Evolutionary conservation across 176 grass and related monocot species (phyloP).

Genomic region (Triticum timopheevii): DNA sequence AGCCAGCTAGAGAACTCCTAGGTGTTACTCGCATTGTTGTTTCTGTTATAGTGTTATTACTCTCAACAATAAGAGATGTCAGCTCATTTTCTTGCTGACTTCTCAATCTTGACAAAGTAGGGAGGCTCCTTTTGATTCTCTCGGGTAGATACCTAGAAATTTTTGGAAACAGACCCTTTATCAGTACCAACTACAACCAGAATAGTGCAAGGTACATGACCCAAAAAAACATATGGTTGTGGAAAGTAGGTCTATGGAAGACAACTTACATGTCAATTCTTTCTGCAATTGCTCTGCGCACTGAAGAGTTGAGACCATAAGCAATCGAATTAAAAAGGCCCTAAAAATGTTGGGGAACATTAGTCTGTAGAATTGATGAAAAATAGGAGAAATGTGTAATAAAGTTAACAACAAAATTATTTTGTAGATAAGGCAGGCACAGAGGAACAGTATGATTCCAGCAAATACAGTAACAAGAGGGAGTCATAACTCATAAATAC

Average conservation of each 20-base stretch:
- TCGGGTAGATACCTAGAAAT: constrained; percentile 76
- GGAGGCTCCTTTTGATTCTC: constrained; percentile 56
- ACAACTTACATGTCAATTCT: constrained; percentile 73
- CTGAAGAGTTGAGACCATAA: constrained; percentile 92
- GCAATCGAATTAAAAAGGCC: constrained; percentile 95
- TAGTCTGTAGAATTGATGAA: neutral
- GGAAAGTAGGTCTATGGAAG: neutral
- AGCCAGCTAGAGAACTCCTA: constrained; percentile 9
- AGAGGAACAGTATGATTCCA: neutral
- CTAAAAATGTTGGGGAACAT: constrained; percentile 25
- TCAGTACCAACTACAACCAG: neutral
- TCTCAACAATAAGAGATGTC: constrained; percentile 64
- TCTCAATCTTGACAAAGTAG: constrained; percentile 53
- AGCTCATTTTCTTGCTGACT: constrained; percentile 80
- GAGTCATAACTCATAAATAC: neutral
- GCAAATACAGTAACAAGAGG: constrained; percentile 10
- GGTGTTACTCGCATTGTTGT: neutral
- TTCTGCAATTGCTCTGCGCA: constrained; percentile 83
- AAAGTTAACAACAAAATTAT: neutral
- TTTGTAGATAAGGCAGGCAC: neutral
- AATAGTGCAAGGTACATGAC: neutral
- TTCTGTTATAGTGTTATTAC: constrained; percentile 30
- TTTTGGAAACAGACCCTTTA: constrained; percentile 15
- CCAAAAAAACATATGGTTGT: neutral
- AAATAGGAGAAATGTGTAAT: neutral